These are phyloP conservation scores for Podaxis carcinomalis DNA, from an alignment of 768 basidiomycete genomes.

Conservation along the genomic window DNA sequence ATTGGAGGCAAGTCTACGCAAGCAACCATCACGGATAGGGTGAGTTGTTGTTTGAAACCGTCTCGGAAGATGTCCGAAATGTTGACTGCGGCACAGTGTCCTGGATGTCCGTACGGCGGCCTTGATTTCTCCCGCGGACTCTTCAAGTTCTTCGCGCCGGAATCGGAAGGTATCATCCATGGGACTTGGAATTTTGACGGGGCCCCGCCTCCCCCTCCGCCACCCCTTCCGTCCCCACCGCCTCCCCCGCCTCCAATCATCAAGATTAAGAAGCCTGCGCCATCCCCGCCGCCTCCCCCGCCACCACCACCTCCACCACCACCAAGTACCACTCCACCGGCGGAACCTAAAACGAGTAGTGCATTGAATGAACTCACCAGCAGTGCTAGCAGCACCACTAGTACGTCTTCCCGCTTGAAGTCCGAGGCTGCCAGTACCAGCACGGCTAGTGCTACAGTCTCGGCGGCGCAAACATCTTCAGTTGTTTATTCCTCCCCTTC, in stretches of 20 bases:
- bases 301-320: slow-evolving; percentile 5
- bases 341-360: slow-evolving; percentile 2
- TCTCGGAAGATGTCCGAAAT: neutral
- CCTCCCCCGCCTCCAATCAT: slow-evolving; percentile 11
- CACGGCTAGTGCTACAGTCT: neutral
- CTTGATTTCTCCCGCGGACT: slow-evolving; percentile 59
- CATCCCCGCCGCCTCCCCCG: slow-evolving; percentile 13
- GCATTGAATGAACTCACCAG: neutral
- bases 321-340: neutral
- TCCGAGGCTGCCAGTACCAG: neutral
- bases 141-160: slow-evolving; percentile 47
- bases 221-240: slow-evolving; percentile 10
- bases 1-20: slow-evolving; percentile 50
- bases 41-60: slow-evolving; percentile 21
- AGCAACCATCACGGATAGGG: slow-evolving; percentile 64
- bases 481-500: neutral
- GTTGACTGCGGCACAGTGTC: slow-evolving; percentile 40
- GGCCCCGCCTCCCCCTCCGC: slow-evolving; percentile 19
- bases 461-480: neutral
- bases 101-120: slow-evolving; percentile 54
- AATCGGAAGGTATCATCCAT: slow-evolving; percentile 40
- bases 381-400: neutral
- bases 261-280: slow-evolving; percentile 12
- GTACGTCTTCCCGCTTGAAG: neutral
- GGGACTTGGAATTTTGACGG: slow-evolving; percentile 42